Base-by-base conservation (phyloP, 2,329 filamentous ascomycete species). In the Orbilia quercus region DNA sequence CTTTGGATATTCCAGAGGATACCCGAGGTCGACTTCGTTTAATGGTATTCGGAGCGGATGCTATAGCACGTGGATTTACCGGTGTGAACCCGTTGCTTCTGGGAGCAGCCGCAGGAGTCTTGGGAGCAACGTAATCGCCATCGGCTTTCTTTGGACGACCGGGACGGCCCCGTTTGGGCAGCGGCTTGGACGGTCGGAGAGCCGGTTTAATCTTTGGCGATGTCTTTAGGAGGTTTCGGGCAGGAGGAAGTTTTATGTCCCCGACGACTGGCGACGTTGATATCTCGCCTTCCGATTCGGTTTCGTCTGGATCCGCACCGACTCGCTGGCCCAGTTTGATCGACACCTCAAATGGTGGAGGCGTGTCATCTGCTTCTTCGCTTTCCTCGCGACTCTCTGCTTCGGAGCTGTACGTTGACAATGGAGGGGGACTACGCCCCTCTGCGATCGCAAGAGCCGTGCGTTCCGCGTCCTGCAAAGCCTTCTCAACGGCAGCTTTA, bases 361-460 rank as follows among this genome's bases (percentile, higher is more conserved):
- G 38, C 2, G 25, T 18, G 16, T 65, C 59, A 12, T 65, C 53
- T 9, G 48, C 45, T 16, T 72, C 66, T 16, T 71, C 59, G 28
- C 51, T 65, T 50, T 36, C 59, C 7, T 16, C 59, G 7, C 44
- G 34, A 40, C 59, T 72, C n/a, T 64, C 53, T 11, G 59, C 67
- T 18, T 65, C 59, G 2, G 67, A 72, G 36, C 59, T 72, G 40
- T 72, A 72, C 1, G 54, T 59, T 7, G 67, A 72, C 14, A 59
- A 20, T 3, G 67, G 58, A 60, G 67, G 59, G 4, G 67, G 67
- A 25, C 67, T 72, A 18, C 67, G 44, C 20, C 67, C 67, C 44
- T 72, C 67, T 47, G 67, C 67, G 12, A 59, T 34, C 23, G 67
- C 67, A 50, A 72, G 59, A 14, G 67, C 67, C 59, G 55, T 65